Base-by-base conservation (phyloP, 176 grass and related monocot species). In the Phoenix dactylifera region DNA sequence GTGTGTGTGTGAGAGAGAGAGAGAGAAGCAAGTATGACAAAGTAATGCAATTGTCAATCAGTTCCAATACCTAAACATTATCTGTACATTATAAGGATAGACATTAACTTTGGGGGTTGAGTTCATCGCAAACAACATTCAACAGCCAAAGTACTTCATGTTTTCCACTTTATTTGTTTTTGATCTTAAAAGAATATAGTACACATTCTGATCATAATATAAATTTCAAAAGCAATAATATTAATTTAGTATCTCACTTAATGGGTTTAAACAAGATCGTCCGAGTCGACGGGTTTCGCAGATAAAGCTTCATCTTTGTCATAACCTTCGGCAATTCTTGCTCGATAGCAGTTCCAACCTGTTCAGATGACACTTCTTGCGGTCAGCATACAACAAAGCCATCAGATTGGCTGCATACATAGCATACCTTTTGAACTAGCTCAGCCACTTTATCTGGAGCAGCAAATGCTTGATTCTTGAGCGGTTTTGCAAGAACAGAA, bases 251-350 rank as follows among this genome's bases (percentile, higher is more conserved):
- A 60, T 22, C 74, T 90, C 77, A 97, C 92, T 86, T 93, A 70
- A 98, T 98, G 16, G 94, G 84, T 81, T 98, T 98, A 71, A 98
- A 98, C 64, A 93, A 77, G 72, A 98, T 98, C 82, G 93, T 73
- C 39, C 94, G 77, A 18, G 88, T 98, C 50, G 94, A 93, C 23
- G 74, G 85, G 66, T 98, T 98, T 83, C 93, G 87, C 67, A 98
- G 77, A 86, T 98, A 98, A 63, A 98, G 62, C 71, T 76, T 98
- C 94, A 98, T 83, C 74, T 83, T 86, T 51, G 57, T 51, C 85
- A 89, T 83, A 63, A 86, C 73, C 69, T 83, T 79, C 16, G 94
- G 88, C 67, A 98, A 61, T 29, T 89, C 94, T 86, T 98, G 54
- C 64, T 77, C 73, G 67, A 86, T 79, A 49, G 94, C 76, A 53